Evolutionary conservation across 805 yeast species (phyloP), one percentile per base, ranked within the genome.

Genomic region (Ogataea philodendri): DNA sequence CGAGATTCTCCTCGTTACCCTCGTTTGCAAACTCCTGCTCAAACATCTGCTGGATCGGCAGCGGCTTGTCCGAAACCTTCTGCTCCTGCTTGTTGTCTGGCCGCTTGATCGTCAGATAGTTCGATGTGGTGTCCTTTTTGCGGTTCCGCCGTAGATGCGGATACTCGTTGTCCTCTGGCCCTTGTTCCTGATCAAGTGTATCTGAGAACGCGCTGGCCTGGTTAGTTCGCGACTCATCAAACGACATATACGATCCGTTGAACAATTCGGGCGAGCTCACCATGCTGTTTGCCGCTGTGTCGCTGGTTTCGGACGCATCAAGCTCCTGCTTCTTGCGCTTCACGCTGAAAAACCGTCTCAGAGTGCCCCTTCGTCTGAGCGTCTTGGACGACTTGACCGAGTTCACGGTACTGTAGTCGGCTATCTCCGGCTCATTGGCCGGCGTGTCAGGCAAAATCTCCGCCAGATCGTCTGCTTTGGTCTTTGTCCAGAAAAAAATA

Each of bases 141-240:
- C 41, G 27, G 14, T 29, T 37, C 4, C 21, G 30, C 18, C 46
- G 29, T 22, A 42, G 22, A 29, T 42, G 46, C 9, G 46, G 46
- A 24, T 39, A 42, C 14, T 39, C 36, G 11, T 32, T n/a, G n/a
- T n/a, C n/a, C n/a, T 26, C 29, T 17, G 21, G 9, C 7, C 16
- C 16, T 15, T 23, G 26, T 23, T 26, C 29, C 20, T 9, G 21
- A 10, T 16, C 19, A 8, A 11, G 29, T 11, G 19, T 29, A 11
- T 21, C 10, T 10, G 13, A 25, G 14, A 29, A 7, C 5, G 25
- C 32, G 25, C 39, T 35, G 9, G 3, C 7, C 9, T 28, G 11
- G 15, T 17, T 19, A 13, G 27, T n/a, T 17, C 26, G 9, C 7
- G 32, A 13, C 5, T 34, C 32, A 18, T 34, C 38, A 16, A 18